These are phyloP conservation scores for Aureobasidium sp. DNA, from an alignment of 2,329 filamentous ascomycete species.

Conservation along the genomic window DNA sequence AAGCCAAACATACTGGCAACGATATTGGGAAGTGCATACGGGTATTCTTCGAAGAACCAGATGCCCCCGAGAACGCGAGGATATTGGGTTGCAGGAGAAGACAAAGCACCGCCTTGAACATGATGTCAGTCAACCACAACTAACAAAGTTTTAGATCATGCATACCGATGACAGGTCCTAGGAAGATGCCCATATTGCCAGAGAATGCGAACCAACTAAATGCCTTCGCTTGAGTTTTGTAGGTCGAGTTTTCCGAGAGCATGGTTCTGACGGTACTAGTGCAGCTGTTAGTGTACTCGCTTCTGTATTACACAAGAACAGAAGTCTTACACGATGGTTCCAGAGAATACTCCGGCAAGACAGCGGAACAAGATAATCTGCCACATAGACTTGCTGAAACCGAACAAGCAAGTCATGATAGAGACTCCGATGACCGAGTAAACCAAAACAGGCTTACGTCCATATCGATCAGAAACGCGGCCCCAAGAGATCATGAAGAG, in stretches of 20 bases:
- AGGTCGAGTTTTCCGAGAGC: constrained; percentile 64
- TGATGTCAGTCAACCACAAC: background rate
- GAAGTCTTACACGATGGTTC: constrained; percentile 48
- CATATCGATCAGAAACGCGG: constrained; percentile 55
- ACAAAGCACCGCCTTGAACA: constrained; percentile 54
- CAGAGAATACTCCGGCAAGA: constrained; percentile 63
- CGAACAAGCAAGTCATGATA: constrained; percentile 56
- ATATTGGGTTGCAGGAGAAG: constrained; percentile 59
- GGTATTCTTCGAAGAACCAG: constrained; percentile 54
- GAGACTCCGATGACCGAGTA: constrained; percentile 57
- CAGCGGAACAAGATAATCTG: constrained; percentile 70
- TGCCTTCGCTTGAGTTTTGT: constrained; percentile 60
- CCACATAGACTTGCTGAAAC: constrained; percentile 55
- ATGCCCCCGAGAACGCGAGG: constrained; percentile 46
- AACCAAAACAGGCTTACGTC: constrained; percentile 65
- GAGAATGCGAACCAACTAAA: constrained; percentile 73
- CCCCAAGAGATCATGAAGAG: constrained; percentile 71
- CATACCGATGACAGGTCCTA: constrained; percentile 55
- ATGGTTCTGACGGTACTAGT: constrained; percentile 59
- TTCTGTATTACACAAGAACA: too few relatives aligned
- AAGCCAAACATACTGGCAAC: constrained; percentile 47
- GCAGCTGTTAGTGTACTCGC: background rate
- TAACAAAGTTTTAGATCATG: background rate
- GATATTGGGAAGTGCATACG: constrained; percentile 57
- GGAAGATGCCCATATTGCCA: constrained; percentile 64